Percentiles rank a stretch among this genome's conserved stretches.
Evolutionary conservation across 148 eudicot genomes (phyloP).

Genomic region (Camellia japonica): DNA sequence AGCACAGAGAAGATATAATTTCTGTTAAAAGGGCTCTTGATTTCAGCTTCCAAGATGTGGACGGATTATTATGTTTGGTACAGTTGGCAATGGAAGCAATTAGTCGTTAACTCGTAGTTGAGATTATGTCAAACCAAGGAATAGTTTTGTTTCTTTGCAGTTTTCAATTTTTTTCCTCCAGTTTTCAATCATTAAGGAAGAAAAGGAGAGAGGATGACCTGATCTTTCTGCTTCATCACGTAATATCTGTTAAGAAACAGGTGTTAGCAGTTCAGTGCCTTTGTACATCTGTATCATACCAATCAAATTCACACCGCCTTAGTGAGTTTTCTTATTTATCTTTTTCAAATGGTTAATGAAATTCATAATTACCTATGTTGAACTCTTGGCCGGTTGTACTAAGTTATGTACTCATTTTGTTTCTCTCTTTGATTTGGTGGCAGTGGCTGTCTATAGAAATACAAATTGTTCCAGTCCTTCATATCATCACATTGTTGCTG

Average conservation of each 20-base stretch:
- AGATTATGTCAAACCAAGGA: background rate
- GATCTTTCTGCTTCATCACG: slow-evolving; percentile 7
- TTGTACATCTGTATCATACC: slow-evolving; percentile 18
- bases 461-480: too few relatives aligned
- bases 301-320: background rate
- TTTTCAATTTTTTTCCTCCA: background rate
- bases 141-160: background rate
- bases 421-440: background rate
- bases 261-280: slow-evolving; percentile 10
- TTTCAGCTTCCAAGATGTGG: slow-evolving; percentile 89
- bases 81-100: slow-evolving; percentile 82
- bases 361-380: too few relatives aligned
- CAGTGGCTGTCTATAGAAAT: too few relatives aligned
- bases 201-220: background rate
- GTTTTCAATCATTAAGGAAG: slow-evolving; percentile 3
- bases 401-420: too few relatives aligned
- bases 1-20: too few relatives aligned
- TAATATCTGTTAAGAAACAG: slow-evolving; percentile 2
- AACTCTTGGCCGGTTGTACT: too few relatives aligned
- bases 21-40: slow-evolving; percentile 79
- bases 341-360: too few relatives aligned
- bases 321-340: background rate
- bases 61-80: slow-evolving; percentile 71
- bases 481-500: too few relatives aligned
- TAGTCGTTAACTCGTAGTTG: slow-evolving; percentile 31